These are phyloP conservation scores for Camellia oleifera DNA, from an alignment of 179 eudicot genomes.

Conservation along the genomic window DNA sequence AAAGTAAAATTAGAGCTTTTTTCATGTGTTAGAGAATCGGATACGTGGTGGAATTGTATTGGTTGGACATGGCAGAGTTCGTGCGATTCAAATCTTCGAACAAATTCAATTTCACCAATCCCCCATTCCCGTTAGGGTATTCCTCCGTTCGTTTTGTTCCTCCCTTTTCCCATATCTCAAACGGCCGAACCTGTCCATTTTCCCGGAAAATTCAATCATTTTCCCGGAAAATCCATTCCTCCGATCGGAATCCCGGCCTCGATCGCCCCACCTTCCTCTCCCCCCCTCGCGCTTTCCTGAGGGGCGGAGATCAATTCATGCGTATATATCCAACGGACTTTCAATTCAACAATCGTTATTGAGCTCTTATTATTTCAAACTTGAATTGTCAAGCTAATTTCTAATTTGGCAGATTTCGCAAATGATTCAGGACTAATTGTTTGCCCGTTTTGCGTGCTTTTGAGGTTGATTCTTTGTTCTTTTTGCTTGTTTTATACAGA, in stretches of 20 bases:
- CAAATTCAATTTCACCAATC: background rate
- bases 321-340: background rate
- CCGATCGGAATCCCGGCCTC: conserved; percentile 17
- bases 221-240: conserved; percentile 4
- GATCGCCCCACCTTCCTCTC: background rate
- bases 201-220: conserved; percentile 10
- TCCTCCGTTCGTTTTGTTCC: background rate
- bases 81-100: background rate
- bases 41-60: background rate
- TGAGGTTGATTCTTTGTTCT: conserved; percentile 3
- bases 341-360: background rate
- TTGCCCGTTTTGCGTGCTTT: background rate
- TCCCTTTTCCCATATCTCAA: background rate
- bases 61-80: background rate
- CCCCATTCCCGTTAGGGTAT: background rate
- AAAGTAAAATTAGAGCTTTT: too few species aligned
- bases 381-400: background rate
- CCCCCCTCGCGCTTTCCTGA: too few species aligned
- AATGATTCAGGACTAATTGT: background rate
- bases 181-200: background rate
- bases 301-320: background rate
- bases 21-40: background rate
- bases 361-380: background rate
- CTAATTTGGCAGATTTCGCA: background rate
- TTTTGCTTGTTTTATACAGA: background rate